These are phyloP conservation scores for Xerophyta viscosa DNA, from an alignment of 106 monocot species.

Conservation along the genomic window DNA sequence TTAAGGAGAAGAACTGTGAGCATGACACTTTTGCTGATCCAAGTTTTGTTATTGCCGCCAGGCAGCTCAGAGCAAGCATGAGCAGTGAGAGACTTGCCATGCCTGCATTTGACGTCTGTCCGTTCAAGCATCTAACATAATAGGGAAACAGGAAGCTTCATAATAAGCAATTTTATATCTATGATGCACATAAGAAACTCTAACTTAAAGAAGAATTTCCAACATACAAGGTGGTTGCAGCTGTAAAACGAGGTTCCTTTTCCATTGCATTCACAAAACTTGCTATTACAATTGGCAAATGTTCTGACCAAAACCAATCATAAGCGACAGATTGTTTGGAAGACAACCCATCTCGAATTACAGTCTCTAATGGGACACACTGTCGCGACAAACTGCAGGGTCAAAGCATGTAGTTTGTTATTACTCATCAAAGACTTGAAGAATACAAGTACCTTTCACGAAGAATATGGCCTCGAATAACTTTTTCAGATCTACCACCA, in stretches of 20 bases:
- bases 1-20: conserved; percentile 66
- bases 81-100: conserved; percentile 47
- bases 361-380: conserved; percentile 58
- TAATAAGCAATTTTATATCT: neutral
- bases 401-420: no score
- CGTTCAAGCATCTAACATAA: conserved; percentile 53
- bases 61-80: conserved; percentile 81
- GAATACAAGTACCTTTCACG: no score
- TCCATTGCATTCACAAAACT: conserved; percentile 78
- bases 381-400: conserved; percentile 72
- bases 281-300: conserved; percentile 60
- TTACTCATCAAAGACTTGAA: no score
- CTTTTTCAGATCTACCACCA: no score
- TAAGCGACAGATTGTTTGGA: conserved; percentile 50
- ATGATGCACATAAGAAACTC: neutral
- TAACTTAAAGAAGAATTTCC: neutral
- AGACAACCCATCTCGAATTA: conserved; percentile 60
- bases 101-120: conserved; percentile 29
- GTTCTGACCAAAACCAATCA: conserved; percentile 89
- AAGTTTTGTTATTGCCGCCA: conserved; percentile 75
- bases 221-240: conserved; percentile 55
- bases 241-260: conserved; percentile 46
- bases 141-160: conserved; percentile 1
- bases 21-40: conserved; percentile 82
- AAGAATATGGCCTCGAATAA: no score